Base-by-base conservation (phyloP, 495 filamentous ascomycete species). In the Lasiosphaeria ovina region DNA sequence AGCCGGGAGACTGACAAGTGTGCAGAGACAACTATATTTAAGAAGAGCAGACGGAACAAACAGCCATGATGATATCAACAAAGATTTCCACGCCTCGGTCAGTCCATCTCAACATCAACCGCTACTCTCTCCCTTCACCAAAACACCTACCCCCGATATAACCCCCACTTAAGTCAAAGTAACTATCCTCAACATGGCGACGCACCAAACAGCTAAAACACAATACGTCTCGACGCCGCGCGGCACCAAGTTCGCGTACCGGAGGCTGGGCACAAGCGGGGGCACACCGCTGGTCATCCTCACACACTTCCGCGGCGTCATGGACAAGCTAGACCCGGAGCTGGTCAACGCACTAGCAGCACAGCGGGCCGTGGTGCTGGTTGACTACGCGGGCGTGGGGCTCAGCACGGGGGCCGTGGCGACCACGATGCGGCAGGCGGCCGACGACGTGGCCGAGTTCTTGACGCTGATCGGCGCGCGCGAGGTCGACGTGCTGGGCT, bases 311-410 rank as follows among this genome's bases (percentile, higher is more conserved):
- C 61, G 75, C 55, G 72, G 66, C 54, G 61, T 64, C 35, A 69
- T 67, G 58, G 67, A 70, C 59, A 59, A 59, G 10, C 68, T 63
- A 57, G 70, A 74, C 56, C 70, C 72, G 9, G 55, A 64, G 11
- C 61, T 74, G 35, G 24, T 72, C 66, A 71, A 71, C 66, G 42
- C 52, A 40, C 63, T 74, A 35, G 55, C 72, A 9, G 0, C 33
- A 14, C 16, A 16, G 34, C 72, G 70, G 31, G 51, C 62, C 31
- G 16, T 74, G 24, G 54, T 74, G 24, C 55, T 65, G 12, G 55
- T 68, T 55, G 72, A 74, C 68, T 68, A 72, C 59, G 48, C 59
- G 31, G 72, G 72, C 49, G 66, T 73, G 33, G 72, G 72, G 63
- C 58, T 51, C 3, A 14, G 12, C 6, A 60, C 58, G 31, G 71